Percentiles rank a stretch among this genome's conserved stretches.
Conservation (phyloP, 2,329 filamentous ascomycete species). For the Chlorencoelia australis region DNA sequence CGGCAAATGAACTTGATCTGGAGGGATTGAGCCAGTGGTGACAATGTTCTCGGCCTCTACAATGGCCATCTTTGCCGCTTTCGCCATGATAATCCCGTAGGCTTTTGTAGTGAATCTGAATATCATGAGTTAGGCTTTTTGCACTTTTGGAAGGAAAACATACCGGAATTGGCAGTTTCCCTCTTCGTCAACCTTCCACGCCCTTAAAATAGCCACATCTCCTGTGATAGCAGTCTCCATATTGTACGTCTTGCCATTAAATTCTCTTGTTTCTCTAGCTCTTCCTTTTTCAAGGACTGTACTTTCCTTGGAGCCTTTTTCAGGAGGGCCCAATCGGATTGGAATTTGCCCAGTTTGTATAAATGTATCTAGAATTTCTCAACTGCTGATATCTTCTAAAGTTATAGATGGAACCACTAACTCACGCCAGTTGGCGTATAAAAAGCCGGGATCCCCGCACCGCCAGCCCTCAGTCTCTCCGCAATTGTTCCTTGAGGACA, state of each 20-base stretch:
- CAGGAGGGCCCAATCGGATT: conserved; percentile 46
- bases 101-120: conserved; percentile 56
- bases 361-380: conserved; percentile 40
- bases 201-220: conserved; percentile 67
- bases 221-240: conserved; percentile 69
- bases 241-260: conserved; percentile 61
- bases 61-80: conserved; percentile 66
- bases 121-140: not conserved
- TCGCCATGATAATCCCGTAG: conserved; percentile 68
- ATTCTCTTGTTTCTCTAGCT: conserved; percentile 60
- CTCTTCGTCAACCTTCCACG: conserved; percentile 64
- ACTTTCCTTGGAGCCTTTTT: conserved; percentile 22
- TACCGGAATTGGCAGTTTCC: conserved; percentile 50
- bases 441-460: conserved; percentile 68
- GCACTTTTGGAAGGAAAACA: conserved; percentile 18
- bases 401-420: conserved; percentile 28
- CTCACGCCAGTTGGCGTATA: conserved; percentile 64
- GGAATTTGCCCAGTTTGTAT: conserved; percentile 61
- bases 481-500: conserved; percentile 67
- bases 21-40: conserved; percentile 58
- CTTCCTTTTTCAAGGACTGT: conserved; percentile 50
- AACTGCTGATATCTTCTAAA: not conserved
- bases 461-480: conserved; percentile 60
- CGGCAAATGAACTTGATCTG: conserved; percentile 65
- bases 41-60: conserved; percentile 81